A percentile compares a stretch with the other conserved stretches of the same genome.
phyloP scores from a whole-genome alignment of 139 green algal genomes.

The Picochlorum sp. region DNA sequence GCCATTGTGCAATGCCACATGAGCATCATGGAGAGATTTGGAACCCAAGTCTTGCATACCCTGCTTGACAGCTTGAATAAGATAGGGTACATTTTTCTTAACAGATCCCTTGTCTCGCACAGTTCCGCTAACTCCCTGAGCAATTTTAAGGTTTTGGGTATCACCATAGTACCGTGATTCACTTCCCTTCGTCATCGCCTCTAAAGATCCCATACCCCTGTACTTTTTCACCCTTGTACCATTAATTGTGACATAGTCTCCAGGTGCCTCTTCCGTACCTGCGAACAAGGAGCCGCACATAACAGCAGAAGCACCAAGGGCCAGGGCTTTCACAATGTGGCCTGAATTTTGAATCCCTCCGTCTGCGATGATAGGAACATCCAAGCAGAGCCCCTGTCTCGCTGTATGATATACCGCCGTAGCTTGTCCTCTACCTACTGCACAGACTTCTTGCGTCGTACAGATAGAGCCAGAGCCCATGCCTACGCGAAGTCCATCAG shows the following conservation, averaged over 20 bases:
- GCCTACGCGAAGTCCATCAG: constrained; percentile 84
- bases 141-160: constrained; percentile 83
- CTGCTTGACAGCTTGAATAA: constrained; percentile 82
- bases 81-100: constrained; percentile 58
- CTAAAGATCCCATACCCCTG: constrained; percentile 91
- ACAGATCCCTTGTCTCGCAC: constrained; percentile 92
- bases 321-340: constrained; percentile 91
- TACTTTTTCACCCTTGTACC: constrained; percentile 87
- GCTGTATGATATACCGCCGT: constrained; percentile 86
- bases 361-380: constrained; percentile 87
- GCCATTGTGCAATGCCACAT: constrained; percentile 43
- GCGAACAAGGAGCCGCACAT: constrained; percentile 97
- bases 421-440: constrained; percentile 91
- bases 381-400: constrained; percentile 40
- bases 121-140: constrained; percentile 87
- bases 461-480: constrained; percentile 98
- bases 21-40: constrained; percentile 35
- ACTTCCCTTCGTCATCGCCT: constrained; percentile 92
- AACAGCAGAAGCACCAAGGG: constrained; percentile 83
- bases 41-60: constrained; percentile 83
- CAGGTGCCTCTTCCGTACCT: constrained; percentile 85
- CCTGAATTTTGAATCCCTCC: constrained; percentile 94
- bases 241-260: constrained; percentile 65
- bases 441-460: constrained; percentile 98
- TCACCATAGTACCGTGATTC: constrained; percentile 87